Conservation (phyloP, 441 rosid species). For the Pelargonium fulgidum region DNA sequence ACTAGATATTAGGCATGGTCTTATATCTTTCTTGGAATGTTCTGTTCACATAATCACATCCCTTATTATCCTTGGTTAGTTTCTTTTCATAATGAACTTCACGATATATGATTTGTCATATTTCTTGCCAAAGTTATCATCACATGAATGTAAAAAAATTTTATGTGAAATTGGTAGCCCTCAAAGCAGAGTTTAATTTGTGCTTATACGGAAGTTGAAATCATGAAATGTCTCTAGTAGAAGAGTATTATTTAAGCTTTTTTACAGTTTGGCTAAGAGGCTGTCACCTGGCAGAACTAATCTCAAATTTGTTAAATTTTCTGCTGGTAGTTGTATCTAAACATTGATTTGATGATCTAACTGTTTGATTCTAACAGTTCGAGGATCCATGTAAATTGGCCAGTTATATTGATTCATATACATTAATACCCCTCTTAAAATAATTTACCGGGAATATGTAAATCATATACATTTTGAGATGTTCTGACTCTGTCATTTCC, state of each 20-base stretch:
- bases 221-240: neutral
- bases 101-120: neutral
- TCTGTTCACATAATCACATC: neutral
- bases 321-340: too few relatives aligned
- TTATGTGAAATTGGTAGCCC: neutral
- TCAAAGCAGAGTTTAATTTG: neutral
- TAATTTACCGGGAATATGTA: neutral
- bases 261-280: neutral
- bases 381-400: neutral
- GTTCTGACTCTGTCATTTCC: slow-evolving; percentile 1
- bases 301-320: slow-evolving; percentile 7
- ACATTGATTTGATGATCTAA: too few relatives aligned
- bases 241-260: neutral
- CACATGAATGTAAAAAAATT: neutral
- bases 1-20: neutral
- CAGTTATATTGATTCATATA: neutral
- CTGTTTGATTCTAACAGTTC: neutral
- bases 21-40: neutral
- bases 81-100: neutral
- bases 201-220: slow-evolving; percentile 1
- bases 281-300: neutral
- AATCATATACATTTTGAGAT: slow-evolving; percentile 2
- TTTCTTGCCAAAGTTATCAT: neutral
- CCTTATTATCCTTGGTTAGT: neutral
- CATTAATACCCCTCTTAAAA: neutral